Evolutionary conservation across 192 early-diverging fungal genomes (phyloP).

Genomic region (Spizellomyces punctatus): DNA sequence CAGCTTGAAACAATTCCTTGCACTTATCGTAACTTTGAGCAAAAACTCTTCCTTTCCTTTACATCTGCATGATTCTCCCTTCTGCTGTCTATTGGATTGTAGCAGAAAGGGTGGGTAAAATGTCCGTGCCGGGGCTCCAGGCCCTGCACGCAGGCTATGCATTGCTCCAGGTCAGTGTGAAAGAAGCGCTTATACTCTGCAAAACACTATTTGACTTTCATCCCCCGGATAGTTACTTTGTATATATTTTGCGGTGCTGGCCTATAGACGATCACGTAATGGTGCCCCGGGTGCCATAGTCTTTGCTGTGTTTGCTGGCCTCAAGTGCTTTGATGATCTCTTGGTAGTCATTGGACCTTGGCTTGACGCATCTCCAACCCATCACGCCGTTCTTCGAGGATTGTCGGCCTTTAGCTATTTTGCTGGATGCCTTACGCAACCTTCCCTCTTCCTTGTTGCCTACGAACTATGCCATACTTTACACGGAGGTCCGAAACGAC

Average conservation of each 20-base stretch:
- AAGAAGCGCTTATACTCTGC: neutral
- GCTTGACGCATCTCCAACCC: neutral
- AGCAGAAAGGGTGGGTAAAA: neutral
- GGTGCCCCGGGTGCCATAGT: neutral
- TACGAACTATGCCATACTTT: slow-evolving; percentile 11
- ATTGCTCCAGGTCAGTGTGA: neutral
- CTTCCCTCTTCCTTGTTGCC: slow-evolving; percentile 4
- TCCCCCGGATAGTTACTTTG: neutral
- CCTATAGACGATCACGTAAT: neutral
- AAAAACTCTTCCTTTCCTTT: no score
- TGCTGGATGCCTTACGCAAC: slow-evolving; percentile 2
- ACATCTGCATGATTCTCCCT: no score
- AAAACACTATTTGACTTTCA: neutral
- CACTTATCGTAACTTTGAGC: no score
- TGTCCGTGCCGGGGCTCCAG: neutral
- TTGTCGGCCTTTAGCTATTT: neutral
- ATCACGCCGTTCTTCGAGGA: neutral
- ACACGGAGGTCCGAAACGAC: slow-evolving; percentile 9
- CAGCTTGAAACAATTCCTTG: no score
- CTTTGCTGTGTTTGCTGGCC: neutral
- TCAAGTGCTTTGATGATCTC: neutral
- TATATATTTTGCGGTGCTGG: neutral
- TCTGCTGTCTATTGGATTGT: no score
- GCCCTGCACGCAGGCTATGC: neutral
- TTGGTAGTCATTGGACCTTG: neutral